These are phyloP conservation scores for Mucor racemosus DNA, from an alignment of 371 early-diverging fungal genomes.

Conservation along the genomic window DNA sequence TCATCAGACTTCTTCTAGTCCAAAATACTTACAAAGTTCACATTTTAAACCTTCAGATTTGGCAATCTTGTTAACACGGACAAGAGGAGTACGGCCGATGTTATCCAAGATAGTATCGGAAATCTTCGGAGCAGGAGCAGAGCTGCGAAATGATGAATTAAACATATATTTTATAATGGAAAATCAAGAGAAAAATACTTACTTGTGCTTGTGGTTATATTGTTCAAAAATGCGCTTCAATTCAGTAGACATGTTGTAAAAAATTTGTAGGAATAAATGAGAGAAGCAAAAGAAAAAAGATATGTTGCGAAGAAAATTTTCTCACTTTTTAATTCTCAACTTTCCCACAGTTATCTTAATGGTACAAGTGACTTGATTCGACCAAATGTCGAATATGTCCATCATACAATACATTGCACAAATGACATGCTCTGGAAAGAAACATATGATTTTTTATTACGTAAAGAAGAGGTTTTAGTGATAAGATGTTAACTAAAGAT, in stretches of 20 bases:
- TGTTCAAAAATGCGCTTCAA: constrained; percentile 23
- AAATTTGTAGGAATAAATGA: background rate
- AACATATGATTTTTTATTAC: constrained; percentile 2
- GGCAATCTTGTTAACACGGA: constrained; percentile 87
- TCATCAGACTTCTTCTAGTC: background rate
- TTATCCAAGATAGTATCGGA: constrained; percentile 85
- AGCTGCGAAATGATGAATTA: constrained; percentile 16
- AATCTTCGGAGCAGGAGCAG: constrained; percentile 69
- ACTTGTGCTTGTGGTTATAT: constrained; percentile 31
- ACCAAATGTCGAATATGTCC: background rate
- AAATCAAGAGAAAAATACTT: background rate
- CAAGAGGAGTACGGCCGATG: constrained; percentile 95
- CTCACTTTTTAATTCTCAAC: background rate
- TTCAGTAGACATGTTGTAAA: constrained; percentile 22
- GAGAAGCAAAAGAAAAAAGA: constrained; percentile 3
- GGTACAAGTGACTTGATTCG: background rate
- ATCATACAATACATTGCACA: background rate
- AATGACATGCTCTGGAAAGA: constrained; percentile 1
- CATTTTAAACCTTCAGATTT: constrained; percentile 89
- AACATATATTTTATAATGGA: background rate
- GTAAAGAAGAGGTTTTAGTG: background rate
- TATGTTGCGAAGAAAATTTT: background rate
- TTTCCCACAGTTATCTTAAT: background rate
- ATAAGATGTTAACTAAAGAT: background rate
- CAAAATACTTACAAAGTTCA: constrained; percentile 77